phyloP scores from a whole-genome alignment of 352 stramenopile species.

The Ophiocytium majus region DNA sequence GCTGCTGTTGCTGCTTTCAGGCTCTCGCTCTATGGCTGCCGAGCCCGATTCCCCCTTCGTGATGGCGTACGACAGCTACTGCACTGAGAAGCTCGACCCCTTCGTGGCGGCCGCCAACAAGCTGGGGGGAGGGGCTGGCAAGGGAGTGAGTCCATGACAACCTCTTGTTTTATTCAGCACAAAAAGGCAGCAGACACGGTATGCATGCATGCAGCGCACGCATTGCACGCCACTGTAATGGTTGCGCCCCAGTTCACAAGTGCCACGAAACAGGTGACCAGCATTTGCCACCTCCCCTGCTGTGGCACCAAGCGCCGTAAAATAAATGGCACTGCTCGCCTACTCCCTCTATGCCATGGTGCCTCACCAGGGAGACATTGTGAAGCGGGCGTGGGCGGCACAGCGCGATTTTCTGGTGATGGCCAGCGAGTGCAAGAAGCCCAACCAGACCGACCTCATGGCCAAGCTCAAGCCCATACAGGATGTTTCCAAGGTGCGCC shows the following conservation, averaged over 20 bases:
- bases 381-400: slow-evolving; percentile 77
- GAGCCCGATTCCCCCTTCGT: slow-evolving; percentile 14
- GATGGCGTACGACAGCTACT: slow-evolving; percentile 23
- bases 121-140: slow-evolving; percentile 18
- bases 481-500: slow-evolving; percentile 57
- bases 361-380: slow-evolving; percentile 70
- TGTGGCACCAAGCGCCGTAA: no score
- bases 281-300: no score
- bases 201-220: no score
- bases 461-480: slow-evolving; percentile 39
- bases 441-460: slow-evolving; percentile 58
- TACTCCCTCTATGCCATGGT: no score
- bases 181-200: no score
- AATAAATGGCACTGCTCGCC: no score
- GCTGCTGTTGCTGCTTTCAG: background rate
- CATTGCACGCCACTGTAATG: no score
- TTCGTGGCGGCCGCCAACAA: slow-evolving; percentile 19
- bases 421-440: slow-evolving; percentile 87
- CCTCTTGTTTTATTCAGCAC: no score
- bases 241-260: no score
- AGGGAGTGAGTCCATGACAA: slow-evolving; percentile 16
- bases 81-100: background rate
- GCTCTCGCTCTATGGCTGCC: background rate
- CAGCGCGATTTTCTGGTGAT: slow-evolving; percentile 86
- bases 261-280: no score